Percentiles rank a stretch among this genome's conserved stretches.
Conservation (phyloP, 73 alveolate species). For the Diophrys sp. region DNA sequence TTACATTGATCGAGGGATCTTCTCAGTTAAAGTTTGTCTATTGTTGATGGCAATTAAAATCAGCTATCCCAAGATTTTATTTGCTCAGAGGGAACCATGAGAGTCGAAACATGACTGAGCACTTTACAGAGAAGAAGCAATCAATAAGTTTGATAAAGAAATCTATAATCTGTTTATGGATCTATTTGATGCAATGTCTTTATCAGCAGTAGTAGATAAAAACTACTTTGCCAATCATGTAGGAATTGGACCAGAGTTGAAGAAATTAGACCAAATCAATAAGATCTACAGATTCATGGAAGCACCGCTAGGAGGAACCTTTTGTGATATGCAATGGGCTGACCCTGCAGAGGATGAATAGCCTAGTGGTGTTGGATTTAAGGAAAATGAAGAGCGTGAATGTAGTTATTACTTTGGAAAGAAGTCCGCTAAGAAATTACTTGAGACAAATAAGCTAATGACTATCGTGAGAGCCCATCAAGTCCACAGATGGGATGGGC, state of each 20-base stretch:
- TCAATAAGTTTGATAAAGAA: conserved; percentile 68
- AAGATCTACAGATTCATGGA: conserved; percentile 65
- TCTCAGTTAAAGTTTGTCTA: conserved; percentile 52
- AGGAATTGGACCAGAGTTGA: conserved; percentile 83
- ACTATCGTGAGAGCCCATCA: conserved; percentile 81
- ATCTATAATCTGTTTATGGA: conserved; percentile 77
- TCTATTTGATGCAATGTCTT: conserved; percentile 70
- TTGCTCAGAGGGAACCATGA: conserved; percentile 86
- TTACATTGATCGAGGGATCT: conserved; percentile 67
- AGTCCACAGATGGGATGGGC: conserved; percentile 79
- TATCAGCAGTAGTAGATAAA: conserved; percentile 67
- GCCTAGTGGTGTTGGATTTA: conserved; percentile 30
- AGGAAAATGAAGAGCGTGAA: conserved; percentile 42
- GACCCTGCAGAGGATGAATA: conserved; percentile 19
- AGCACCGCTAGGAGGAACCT: conserved; percentile 72
- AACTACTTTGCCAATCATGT: conserved; percentile 86
- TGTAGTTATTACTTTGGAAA: conserved; percentile 47
- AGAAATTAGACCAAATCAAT: conserved; percentile 52
- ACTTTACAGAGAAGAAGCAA: conserved; percentile 49
- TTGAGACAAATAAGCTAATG: conserved; percentile 41
- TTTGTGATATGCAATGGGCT: conserved; percentile 37
- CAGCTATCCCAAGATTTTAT: conserved; percentile 32
- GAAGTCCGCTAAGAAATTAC: conserved; percentile 45
- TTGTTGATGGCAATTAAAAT: conserved; percentile 48
- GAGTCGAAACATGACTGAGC: conserved; percentile 69